A percentile compares a stretch with the other conserved stretches of the same genome.
These are phyloP conservation scores for Trypanosoma cruzi DNA, from an alignment of 208 protist genomes.

Conservation along the genomic window DNA sequence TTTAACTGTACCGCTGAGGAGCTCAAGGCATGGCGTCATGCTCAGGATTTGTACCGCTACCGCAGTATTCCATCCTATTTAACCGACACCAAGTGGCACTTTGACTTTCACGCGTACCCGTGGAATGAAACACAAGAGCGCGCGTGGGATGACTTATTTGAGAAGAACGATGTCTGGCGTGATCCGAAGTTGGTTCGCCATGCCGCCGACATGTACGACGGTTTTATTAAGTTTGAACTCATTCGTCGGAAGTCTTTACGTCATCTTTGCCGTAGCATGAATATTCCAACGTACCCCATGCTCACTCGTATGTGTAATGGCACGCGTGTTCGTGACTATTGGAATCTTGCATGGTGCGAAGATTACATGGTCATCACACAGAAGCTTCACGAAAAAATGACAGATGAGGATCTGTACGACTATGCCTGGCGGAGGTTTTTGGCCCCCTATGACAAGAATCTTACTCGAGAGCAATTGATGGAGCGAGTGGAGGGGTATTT, in stretches of 20 bases:
- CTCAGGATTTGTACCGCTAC: slow-evolving; percentile 92
- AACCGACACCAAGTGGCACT: slow-evolving; percentile 90
- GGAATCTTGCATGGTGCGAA: slow-evolving; percentile 90
- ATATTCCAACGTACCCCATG: slow-evolving; percentile 90
- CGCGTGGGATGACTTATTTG: slow-evolving; percentile 91
- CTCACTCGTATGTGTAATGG: slow-evolving; percentile 75
- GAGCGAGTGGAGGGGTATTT: slow-evolving; percentile 87
- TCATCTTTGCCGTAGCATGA: slow-evolving; percentile 89
- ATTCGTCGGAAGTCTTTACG: slow-evolving; percentile 88
- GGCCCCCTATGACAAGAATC: slow-evolving; percentile 90
- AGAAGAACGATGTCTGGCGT: slow-evolving; percentile 93
- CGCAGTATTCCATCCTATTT: slow-evolving; percentile 85
- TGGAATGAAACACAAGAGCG: slow-evolving; percentile 79
- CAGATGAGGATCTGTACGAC: slow-evolving; percentile 89
- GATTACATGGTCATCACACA: slow-evolving; percentile 94
- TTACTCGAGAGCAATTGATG: slow-evolving; percentile 80
- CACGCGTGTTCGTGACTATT: slow-evolving; percentile 91
- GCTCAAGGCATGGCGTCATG: slow-evolving; percentile 77
- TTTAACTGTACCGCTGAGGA: slow-evolving; percentile 70
- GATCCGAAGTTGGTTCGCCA: slow-evolving; percentile 79
- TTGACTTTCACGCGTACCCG: slow-evolving; percentile 87
- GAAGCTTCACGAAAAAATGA: slow-evolving; percentile 87
- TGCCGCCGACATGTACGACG: slow-evolving; percentile 91
- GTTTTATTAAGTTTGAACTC: slow-evolving; percentile 81
- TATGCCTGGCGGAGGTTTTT: slow-evolving; percentile 92